A percentile compares a stretch with the other conserved stretches of the same genome.
phyloP scores from a whole-genome alignment of 768 basidiomycete species.

The Phlebiopsis gigantea region DNA sequence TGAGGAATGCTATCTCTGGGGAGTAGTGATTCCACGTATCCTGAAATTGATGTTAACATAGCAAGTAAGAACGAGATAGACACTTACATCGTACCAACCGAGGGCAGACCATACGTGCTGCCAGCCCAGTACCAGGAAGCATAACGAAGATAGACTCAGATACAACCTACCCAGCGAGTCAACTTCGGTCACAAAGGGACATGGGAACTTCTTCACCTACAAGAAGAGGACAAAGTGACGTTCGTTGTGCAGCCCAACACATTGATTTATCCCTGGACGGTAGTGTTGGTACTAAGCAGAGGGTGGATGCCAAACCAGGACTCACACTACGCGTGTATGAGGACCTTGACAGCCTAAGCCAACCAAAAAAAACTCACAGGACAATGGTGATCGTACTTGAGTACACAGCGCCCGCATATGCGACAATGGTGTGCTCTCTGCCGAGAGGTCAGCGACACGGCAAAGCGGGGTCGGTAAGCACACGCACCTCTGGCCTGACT shows the following conservation, averaged over 20 bases:
- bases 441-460: not conserved
- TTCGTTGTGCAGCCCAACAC: slow-evolving; percentile 93
- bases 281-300: not conserved
- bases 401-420: slow-evolving; percentile 83
- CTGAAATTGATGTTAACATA: slow-evolving; percentile 1
- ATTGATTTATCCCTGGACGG: slow-evolving; percentile 87
- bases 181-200: not conserved
- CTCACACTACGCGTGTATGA: slow-evolving; percentile 28
- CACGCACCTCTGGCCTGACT: slow-evolving; percentile 72
- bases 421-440: slow-evolving; percentile 92
- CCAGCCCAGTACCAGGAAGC: slow-evolving; percentile 61
- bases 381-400: slow-evolving; percentile 91
- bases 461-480: not conserved
- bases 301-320: not conserved
- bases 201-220: slow-evolving; percentile 35
- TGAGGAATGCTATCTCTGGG: slow-evolving; percentile 64
- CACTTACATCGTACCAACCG: slow-evolving; percentile 43
- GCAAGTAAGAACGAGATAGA: not conserved
- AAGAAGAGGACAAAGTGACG: slow-evolving; percentile 95
- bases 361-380: too few species aligned
- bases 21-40: slow-evolving; percentile 32
- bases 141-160: slow-evolving; percentile 66
- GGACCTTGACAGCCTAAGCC: too few species aligned
- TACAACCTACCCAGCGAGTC: slow-evolving; percentile 52
- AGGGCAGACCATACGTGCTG: slow-evolving; percentile 50